Conservation (phyloP, 2,329 filamentous ascomycete genomes). For the Neopestalotiopsis sp. region DNA sequence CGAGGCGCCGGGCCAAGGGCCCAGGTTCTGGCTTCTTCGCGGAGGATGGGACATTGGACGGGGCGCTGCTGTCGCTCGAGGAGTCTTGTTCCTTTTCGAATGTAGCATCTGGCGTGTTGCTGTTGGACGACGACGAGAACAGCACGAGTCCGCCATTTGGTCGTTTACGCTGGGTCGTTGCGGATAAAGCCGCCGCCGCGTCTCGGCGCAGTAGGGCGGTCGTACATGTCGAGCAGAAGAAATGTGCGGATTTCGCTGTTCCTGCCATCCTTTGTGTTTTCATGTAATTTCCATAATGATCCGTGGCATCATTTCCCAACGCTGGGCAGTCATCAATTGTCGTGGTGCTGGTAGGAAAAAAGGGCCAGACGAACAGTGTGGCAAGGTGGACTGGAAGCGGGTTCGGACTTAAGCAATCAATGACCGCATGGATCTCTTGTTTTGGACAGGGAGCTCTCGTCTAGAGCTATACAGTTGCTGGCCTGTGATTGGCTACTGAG, state of each 20-base stretch:
- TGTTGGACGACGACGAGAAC: constrained; percentile 3
- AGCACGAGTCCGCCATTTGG: not conserved
- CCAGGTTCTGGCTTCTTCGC: constrained; percentile 39
- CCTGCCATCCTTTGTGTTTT: constrained; percentile 3
- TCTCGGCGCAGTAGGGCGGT: constrained; percentile 5
- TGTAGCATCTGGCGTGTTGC: not conserved
- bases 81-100: not conserved
- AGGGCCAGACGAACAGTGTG: not conserved
- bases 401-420: constrained; percentile 14
- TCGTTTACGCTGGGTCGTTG: not conserved
- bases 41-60: not conserved
- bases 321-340: not conserved
- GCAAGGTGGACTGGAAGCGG: not conserved
- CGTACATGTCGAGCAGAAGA: constrained; percentile 12
- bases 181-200: not conserved
- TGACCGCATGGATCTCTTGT: constrained; percentile 6
- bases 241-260: constrained; percentile 7
- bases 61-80: not conserved
- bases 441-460: not conserved
- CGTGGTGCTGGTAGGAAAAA: not conserved
- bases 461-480: not conserved
- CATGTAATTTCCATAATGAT: constrained; percentile 16
- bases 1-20: constrained; percentile 61
- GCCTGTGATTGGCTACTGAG: not conserved
- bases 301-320: not conserved